A percentile compares a stretch with the other conserved stretches of the same genome.
These are phyloP conservation scores for Gamsiella multidivaricata DNA, from an alignment of 192 early-diverging fungal species.

Conservation along the genomic window DNA sequence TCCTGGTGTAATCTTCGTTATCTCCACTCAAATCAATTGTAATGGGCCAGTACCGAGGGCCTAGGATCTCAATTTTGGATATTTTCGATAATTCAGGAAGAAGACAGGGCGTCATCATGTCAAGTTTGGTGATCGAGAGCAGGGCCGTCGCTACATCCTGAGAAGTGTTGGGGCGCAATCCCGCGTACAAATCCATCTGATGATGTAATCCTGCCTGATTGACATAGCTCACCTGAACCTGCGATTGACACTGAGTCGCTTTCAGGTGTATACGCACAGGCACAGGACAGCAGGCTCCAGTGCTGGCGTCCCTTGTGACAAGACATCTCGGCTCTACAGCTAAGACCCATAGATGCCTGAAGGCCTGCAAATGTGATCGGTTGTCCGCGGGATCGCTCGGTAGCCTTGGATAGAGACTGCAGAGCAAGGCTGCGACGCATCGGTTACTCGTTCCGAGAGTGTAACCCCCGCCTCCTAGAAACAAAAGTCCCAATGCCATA, in stretches of 20 bases:
- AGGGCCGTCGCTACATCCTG: slow-evolving; percentile 10
- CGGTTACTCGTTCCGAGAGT: slow-evolving; percentile 73
- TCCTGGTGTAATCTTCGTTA: slow-evolving; percentile 22
- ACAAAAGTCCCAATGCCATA: slow-evolving; percentile 84
- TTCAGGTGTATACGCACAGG: slow-evolving; percentile 64
- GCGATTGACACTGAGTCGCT: slow-evolving; percentile 19
- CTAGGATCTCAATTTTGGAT: slow-evolving; percentile 61
- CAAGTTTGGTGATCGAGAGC: slow-evolving; percentile 15
- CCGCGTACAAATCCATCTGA: not conserved
- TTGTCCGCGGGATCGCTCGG: slow-evolving; percentile 69
- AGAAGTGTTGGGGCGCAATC: not conserved
- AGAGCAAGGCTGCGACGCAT: slow-evolving; percentile 74
- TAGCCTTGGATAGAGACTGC: slow-evolving; percentile 75
- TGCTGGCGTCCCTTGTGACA: slow-evolving; percentile 73
- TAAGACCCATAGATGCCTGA: slow-evolving; percentile 85
- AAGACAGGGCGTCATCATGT: slow-evolving; percentile 67
- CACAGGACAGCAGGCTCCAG: slow-evolving; percentile 60
- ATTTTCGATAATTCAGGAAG: slow-evolving; percentile 66
- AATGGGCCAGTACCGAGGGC: slow-evolving; percentile 68
- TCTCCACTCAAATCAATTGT: slow-evolving; percentile 54
- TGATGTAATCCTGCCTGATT: not conserved
- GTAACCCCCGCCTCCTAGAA: slow-evolving; percentile 75
- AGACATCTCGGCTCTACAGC: slow-evolving; percentile 77
- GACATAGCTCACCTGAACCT: slow-evolving; percentile 4
- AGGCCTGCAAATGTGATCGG: slow-evolving; percentile 74